Evolutionary conservation across 176 grass and related monocot species (phyloP), one percentile per base, ranked within the genome.

Genomic region (Rhynchospora pubera): DNA sequence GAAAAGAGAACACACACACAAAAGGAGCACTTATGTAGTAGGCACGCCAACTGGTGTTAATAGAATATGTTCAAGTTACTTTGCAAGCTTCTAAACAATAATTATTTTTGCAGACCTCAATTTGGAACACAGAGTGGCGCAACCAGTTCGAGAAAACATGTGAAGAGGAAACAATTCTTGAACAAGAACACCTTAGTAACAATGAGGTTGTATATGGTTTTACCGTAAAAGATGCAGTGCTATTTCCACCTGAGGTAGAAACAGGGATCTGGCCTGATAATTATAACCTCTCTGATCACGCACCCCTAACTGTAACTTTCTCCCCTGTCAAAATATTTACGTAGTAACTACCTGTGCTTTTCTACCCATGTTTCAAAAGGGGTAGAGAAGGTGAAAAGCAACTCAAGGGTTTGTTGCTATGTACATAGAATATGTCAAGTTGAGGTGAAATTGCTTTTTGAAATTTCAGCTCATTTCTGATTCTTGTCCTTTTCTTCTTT

Each of bases 221-320:
- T 71, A 89, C 83, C 1, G 94, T 97, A 81, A 94, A 97, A 84
- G 88, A 92, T 80, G 94, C 94, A 53, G 90, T 92, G 70, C 85
- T 97, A 61, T 97, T 94, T 55, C 91, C 94, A 10, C 94, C 91
- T 14, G 94, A 97, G 67, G 91, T 92, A 55, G 91, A 93, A 74
- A 93, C 86, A 86, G 91, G 94, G 80, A 91, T 83, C 84, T 97
- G 94, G 91, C 91, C 91, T 7, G 89, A 97, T 78, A 89, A 94
- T 53, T 97, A 97, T 52, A 93, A 82, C 80, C 94, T 97, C 45
- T 97, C 94, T 15, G 94, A 97, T 75, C 94, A 97, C 65, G 94
- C 94, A 0, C 94, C 94, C 3, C 86, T 97, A 18, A 97, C 94
- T 11, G 94, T 93, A 16, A 90, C 93, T 47, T 97, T 97, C 78